A percentile compares a stretch with the other conserved stretches of the same genome.
Conservation (phyloP, 768 basidiomycete species). For the Bullera alba region DNA sequence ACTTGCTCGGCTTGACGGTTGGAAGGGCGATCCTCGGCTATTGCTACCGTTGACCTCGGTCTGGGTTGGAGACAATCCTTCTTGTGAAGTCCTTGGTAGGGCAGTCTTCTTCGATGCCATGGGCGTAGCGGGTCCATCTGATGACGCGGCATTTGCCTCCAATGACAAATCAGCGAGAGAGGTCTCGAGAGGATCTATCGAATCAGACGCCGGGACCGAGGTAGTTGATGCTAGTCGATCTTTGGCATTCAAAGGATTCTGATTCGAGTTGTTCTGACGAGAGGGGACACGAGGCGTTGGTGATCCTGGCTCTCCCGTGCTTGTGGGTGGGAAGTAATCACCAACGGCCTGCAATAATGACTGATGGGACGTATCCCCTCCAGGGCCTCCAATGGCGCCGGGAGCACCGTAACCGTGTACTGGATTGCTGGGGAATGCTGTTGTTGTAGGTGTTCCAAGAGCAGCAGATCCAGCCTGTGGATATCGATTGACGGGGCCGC, state of each 20-base stretch:
- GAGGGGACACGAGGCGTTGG: background rate
- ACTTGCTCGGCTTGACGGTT: constrained; percentile 1
- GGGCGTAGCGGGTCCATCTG: background rate
- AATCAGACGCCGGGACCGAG: background rate
- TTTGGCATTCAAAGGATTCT: constrained; percentile 16
- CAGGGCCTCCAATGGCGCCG: background rate
- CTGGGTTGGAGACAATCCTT: too few relatives aligned
- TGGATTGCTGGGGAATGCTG: constrained; percentile 26
- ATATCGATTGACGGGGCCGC: constrained; percentile 51
- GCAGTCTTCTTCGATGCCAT: background rate
- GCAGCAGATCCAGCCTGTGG: constrained; percentile 23
- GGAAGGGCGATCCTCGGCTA: background rate
- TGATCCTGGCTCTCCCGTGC: background rate
- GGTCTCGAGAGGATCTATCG: too few relatives aligned
- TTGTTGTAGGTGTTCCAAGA: constrained; percentile 32
- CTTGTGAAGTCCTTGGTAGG: too few relatives aligned
- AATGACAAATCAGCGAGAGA: too few relatives aligned
- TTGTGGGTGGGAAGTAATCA: constrained; percentile 13
- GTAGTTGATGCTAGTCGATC: constrained; percentile 18
- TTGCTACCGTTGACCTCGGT: background rate
- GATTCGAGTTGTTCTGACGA: background rate
- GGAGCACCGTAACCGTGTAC: constrained; percentile 9
- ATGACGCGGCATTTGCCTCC: background rate
- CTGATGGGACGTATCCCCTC: background rate
- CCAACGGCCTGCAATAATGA: background rate